A percentile compares a stretch with the other conserved stretches of the same genome.
Conservation (phyloP, 352 stramenopile species). For the Pythium vanterpoolii region DNA sequence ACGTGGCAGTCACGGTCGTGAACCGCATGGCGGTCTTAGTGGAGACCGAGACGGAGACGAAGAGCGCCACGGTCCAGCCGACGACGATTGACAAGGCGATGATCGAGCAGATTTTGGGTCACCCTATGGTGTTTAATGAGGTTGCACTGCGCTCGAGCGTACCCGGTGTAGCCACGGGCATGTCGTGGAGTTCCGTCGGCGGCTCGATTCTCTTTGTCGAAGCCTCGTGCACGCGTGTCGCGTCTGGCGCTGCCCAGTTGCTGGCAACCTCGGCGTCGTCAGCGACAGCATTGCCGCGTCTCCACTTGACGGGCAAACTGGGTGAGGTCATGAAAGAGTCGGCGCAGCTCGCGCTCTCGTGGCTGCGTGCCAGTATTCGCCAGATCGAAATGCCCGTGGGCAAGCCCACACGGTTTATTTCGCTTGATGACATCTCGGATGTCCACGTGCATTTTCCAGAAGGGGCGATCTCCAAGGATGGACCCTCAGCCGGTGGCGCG, state of each 20-base stretch:
- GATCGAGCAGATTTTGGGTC: conserved; percentile 61
- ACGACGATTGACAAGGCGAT: conserved; percentile 47
- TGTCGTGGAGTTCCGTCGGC: conserved; percentile 80
- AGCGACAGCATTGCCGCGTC: conserved; percentile 25
- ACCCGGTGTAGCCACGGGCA: conserved; percentile 70
- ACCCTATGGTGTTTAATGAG: conserved; percentile 72
- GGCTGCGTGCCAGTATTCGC: conserved; percentile 64
- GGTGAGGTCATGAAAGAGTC: conserved; percentile 91
- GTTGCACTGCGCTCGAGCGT: conserved; percentile 64
- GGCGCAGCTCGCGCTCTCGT: conserved; percentile 79
- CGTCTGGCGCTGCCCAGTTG: conserved; percentile 28
- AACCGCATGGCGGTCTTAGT: conserved; percentile 26
- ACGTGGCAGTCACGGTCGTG: conserved; percentile 68
- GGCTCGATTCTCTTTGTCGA: conserved; percentile 87
- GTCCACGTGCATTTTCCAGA: conserved; percentile 90
- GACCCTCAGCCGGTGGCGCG: conserved; percentile 80
- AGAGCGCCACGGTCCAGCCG: conserved; percentile 20
- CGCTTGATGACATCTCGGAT: conserved; percentile 55
- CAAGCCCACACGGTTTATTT: conserved; percentile 25
- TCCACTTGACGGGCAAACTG: conserved; percentile 73
- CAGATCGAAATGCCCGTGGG: conserved; percentile 41
- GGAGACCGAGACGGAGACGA: conserved; percentile 17
- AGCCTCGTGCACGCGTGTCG: conserved; percentile 58
- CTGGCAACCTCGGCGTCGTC: conserved; percentile 23
- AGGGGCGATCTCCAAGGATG: conserved; percentile 88